Evolutionary conservation across 306 rosid species (phyloP).

Genomic region (Pterocarpus santalinus): DNA sequence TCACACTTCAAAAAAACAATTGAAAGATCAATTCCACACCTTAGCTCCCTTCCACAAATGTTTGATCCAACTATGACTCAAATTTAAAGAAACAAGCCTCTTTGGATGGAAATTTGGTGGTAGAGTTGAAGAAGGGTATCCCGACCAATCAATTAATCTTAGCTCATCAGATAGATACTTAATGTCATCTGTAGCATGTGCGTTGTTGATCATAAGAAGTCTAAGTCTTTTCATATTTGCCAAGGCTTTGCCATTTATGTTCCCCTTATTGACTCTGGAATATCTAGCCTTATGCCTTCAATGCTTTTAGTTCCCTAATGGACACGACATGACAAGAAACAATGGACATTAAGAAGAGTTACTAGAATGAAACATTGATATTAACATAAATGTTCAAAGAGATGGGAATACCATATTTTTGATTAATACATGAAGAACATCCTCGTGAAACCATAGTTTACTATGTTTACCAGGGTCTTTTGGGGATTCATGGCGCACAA

Average conservation of each 20-base stretch:
- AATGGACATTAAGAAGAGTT: not conserved
- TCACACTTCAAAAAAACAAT: not conserved
- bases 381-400: not conserved
- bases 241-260: not conserved
- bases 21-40: constrained; percentile 23
- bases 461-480: constrained; percentile 15
- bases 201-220: constrained; percentile 23
- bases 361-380: not conserved
- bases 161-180: constrained; percentile 23
- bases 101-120: constrained; percentile 26
- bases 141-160: constrained; percentile 22
- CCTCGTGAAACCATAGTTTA: constrained; percentile 47
- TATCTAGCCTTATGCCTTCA: constrained; percentile 33
- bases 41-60: constrained; percentile 26
- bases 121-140: constrained; percentile 31
- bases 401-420: not conserved
- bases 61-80: constrained; percentile 5
- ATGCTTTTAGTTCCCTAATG: constrained; percentile 11
- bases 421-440: constrained; percentile 31
- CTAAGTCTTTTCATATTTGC: constrained; percentile 40
- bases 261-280: not conserved
- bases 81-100: constrained; percentile 12
- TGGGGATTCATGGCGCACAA: constrained; percentile 40
- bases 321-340: not conserved
- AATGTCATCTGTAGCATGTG: constrained; percentile 2